Conservation (phyloP, 495 filamentous ascomycete species). For the Penicillium cosmopolitanum region DNA sequence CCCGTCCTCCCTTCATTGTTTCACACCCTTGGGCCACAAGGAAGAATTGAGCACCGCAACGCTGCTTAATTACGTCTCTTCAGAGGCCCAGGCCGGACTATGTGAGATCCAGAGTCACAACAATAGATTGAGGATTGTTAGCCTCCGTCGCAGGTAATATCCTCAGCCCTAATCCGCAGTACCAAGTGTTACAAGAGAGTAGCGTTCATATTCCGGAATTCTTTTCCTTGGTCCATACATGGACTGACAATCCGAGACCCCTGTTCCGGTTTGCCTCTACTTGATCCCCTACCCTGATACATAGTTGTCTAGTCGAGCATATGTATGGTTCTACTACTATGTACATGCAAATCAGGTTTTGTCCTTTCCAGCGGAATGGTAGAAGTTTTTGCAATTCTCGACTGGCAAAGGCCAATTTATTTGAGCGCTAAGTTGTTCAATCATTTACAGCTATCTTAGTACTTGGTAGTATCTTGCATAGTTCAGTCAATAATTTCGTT, state of each 20-base stretch:
- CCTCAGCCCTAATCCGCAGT: not conserved
- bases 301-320: not conserved
- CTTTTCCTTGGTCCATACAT: not conserved
- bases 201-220: not conserved
- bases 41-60: slow-evolving; percentile 24
- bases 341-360: not conserved
- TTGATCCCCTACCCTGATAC: not conserved
- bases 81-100: slow-evolving; percentile 6
- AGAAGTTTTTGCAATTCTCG: too few species aligned
- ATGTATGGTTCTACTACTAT: not conserved
- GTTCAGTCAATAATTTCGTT: too few species aligned
- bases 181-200: not conserved
- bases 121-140: slow-evolving; percentile 7
- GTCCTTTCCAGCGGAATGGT: too few species aligned
- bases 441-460: too few species aligned
- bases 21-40: slow-evolving; percentile 17
- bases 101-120: slow-evolving; percentile 3
- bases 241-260: slow-evolving; percentile 15
- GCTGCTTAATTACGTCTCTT: slow-evolving; percentile 4
- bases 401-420: too few species aligned
- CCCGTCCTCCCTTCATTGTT: slow-evolving; percentile 31
- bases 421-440: too few species aligned
- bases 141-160: not conserved
- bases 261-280: slow-evolving; percentile 11
- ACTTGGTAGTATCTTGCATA: too few species aligned